Percentiles rank a stretch among this genome's conserved stretches.
Conservation (phyloP, 169 alveolate species). For the Fabrea salina region DNA sequence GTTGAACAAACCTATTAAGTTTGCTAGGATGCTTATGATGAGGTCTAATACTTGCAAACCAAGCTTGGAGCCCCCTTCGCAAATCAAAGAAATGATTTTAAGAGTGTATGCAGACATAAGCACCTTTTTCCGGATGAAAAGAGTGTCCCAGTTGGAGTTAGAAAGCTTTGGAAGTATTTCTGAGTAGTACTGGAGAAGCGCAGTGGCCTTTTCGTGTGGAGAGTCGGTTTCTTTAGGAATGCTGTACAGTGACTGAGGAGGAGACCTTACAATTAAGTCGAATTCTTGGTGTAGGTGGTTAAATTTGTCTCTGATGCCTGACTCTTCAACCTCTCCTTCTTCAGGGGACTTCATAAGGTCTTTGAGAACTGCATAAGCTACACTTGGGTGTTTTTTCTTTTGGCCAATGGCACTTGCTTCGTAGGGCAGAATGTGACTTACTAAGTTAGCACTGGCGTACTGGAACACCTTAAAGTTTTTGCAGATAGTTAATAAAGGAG, state of each 20-base stretch:
- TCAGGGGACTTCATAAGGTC: constrained; percentile 32
- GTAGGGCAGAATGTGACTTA: constrained; percentile 4
- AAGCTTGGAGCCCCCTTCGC: not conserved
- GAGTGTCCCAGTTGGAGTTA: constrained; percentile 11
- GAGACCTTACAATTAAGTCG: not conserved
- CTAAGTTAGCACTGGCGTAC: not conserved
- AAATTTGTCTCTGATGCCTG: constrained; percentile 28
- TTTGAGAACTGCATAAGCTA: not conserved
- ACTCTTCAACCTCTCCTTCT: constrained; percentile 36
- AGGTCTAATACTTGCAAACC: not conserved
- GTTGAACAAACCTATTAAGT: not conserved
- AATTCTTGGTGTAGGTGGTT: not conserved
- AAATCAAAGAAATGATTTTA: not conserved
- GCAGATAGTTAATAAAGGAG: not conserved
- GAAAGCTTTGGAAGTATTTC: constrained; percentile 11
- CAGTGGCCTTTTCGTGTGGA: not conserved
- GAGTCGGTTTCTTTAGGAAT: not conserved
- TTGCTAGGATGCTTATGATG: constrained; percentile 7
- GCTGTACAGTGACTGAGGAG: not conserved
- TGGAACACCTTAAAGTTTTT: not conserved
- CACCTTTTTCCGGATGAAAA: not conserved
- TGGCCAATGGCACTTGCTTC: not conserved
- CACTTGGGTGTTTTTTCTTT: not conserved
- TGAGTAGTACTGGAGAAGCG: not conserved
- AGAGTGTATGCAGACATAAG: not conserved